Evolutionary conservation across 2,329 filamentous ascomycete genomes (phyloP).

Genomic region (Atkinsonella texensis): DNA sequence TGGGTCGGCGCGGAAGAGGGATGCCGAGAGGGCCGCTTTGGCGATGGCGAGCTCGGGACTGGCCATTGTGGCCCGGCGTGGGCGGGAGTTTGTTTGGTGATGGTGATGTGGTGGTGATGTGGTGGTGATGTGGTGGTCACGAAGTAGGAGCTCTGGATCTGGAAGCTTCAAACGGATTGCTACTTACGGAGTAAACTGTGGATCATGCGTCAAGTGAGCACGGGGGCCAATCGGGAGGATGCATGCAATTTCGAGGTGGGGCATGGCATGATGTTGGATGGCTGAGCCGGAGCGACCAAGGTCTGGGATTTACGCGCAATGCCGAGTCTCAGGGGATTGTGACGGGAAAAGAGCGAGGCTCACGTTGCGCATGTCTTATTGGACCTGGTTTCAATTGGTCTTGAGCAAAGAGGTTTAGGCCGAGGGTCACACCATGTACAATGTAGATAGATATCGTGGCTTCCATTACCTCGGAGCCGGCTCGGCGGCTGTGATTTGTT

Average conservation of each 20-base stretch:
- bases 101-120: not conserved
- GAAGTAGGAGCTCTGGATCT: not conserved
- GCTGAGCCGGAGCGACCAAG: not conserved
- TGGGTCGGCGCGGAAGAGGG: constrained; percentile 65
- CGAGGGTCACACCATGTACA: too few species aligned
- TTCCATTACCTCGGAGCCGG: too few species aligned
- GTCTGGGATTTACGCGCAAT: not conserved
- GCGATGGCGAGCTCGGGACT: constrained; percentile 64
- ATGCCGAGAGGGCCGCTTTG: constrained; percentile 65
- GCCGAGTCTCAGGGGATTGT: not conserved
- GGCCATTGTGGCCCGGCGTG: constrained; percentile 35
- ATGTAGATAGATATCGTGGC: too few species aligned
- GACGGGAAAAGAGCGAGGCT: too few species aligned
- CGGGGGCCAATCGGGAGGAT: not conserved
- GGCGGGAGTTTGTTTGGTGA: not conserved
- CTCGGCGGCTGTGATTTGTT: constrained; percentile 4
- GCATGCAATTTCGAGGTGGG: not conserved
- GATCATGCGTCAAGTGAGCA: not conserved
- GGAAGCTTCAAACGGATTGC: not conserved
- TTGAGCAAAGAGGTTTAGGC: too few species aligned
- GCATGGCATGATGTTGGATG: not conserved
- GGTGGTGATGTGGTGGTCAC: not conserved
- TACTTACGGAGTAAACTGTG: not conserved
- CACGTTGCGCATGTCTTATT: too few species aligned
- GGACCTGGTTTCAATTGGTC: too few species aligned